Conservation (phyloP, 2,329 filamentous ascomycete species). For the Hyphodiscus sp. region DNA sequence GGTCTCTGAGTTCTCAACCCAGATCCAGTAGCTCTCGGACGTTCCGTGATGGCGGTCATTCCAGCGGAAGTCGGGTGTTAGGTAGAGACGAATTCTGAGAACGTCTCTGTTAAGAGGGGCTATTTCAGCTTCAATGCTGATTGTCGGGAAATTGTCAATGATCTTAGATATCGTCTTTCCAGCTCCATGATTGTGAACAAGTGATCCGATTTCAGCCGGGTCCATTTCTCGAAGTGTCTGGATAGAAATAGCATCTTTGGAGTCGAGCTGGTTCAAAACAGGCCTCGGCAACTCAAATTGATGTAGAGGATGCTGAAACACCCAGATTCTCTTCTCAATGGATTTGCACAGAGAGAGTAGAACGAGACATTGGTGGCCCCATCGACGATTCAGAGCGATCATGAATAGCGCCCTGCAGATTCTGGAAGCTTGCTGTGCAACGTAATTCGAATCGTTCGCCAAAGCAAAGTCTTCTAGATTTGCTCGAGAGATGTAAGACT, state of each 20-base stretch:
- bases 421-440: constrained; percentile 89
- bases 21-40: constrained; percentile 96
- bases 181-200: constrained; percentile 87
- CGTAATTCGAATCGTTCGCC: constrained; percentile 85
- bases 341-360: constrained; percentile 90
- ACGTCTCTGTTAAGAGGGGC: constrained; percentile 94
- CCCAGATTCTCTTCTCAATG: constrained; percentile 93
- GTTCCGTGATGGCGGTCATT: constrained; percentile 90
- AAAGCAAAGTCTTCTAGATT: constrained; percentile 91
- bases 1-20: constrained; percentile 98
- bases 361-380: constrained; percentile 93
- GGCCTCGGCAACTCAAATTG: constrained; percentile 88
- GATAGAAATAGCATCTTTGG: constrained; percentile 70
- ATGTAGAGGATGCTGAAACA: constrained; percentile 87
- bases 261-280: constrained; percentile 76
- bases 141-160: constrained; percentile 84
- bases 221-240: constrained; percentile 92
- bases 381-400: constrained; percentile 90
- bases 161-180: constrained; percentile 76
- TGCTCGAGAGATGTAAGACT: constrained; percentile 85
- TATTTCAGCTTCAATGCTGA: constrained; percentile 88
- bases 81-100: constrained; percentile 76
- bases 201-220: constrained; percentile 74
- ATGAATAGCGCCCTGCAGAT: constrained; percentile 95
- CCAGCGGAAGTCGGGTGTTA: constrained; percentile 90